phyloP scores from a whole-genome alignment of 2,329 filamentous ascomycete species.

The Hysterium pulicare region DNA sequence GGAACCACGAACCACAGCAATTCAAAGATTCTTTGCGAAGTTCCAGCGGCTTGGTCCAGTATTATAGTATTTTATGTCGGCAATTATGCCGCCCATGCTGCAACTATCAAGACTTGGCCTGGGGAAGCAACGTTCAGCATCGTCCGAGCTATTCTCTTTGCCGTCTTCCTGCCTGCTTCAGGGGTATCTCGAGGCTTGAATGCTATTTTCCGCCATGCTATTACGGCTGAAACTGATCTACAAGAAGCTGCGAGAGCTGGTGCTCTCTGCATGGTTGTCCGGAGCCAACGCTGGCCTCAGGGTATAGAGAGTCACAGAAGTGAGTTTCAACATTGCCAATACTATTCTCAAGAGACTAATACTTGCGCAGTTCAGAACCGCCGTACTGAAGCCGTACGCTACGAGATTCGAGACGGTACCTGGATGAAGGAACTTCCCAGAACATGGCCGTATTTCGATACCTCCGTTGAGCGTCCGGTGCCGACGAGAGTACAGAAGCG shows the following conservation, averaged over 20 bases:
- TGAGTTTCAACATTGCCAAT: too few species aligned
- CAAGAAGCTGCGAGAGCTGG: conserved; percentile 22
- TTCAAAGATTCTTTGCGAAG: conserved; percentile 22
- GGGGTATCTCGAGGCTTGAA: conserved; percentile 24
- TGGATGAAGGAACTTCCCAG: too few species aligned
- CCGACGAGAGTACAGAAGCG: too few species aligned
- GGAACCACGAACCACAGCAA: conserved; percentile 14
- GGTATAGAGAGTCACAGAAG: too few species aligned
- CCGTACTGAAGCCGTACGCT: too few species aligned
- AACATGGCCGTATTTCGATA: too few species aligned
- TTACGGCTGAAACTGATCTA: conserved; percentile 14
- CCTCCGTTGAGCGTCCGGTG: too few species aligned
- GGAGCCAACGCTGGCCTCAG: too few species aligned
- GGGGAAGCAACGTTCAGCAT: conserved; percentile 22
- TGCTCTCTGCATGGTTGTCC: conserved; percentile 30
- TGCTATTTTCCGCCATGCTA: conserved; percentile 18
- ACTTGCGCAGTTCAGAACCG: too few species aligned
- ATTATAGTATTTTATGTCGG: conserved; percentile 29
- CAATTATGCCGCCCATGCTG: conserved; percentile 38
- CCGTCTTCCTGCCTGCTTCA: conserved; percentile 19
- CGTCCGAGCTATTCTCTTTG: too few species aligned
- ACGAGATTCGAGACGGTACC: too few species aligned
- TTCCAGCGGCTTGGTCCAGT: conserved; percentile 22
- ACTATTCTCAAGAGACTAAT: too few species aligned
- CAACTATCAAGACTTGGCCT: conserved; percentile 30